Conservation (phyloP, 1,284 basidiomycete species). For the Marasmius oreades region DNA sequence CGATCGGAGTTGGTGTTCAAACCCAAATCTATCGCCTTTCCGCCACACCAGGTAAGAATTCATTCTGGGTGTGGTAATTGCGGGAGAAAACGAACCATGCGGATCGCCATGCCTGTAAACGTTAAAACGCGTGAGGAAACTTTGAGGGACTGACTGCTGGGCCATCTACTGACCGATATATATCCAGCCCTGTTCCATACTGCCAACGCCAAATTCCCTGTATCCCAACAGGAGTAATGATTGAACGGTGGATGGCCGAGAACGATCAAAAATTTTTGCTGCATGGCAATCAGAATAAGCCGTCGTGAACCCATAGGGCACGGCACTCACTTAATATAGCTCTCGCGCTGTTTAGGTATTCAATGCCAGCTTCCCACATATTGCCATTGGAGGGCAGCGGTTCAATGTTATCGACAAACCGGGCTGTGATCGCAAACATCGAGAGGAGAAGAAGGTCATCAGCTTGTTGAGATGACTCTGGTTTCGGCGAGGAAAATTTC, state of each 20-base stretch:
- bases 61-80: conserved; percentile 2
- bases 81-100: conserved; percentile 51
- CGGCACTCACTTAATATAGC: conserved; percentile 55
- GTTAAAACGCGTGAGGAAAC: conserved; percentile 11
- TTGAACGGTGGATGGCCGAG: conserved; percentile 68
- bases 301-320: neutral
- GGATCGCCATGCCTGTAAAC: conserved; percentile 62
- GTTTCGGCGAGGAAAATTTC: conserved; percentile 29
- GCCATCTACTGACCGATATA: conserved; percentile 54
- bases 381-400: conserved; percentile 45
- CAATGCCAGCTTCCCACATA: conserved; percentile 71
- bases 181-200: conserved; percentile 80
- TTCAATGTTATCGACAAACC: conserved; percentile 55
- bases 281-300: conserved; percentile 9
- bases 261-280: conserved; percentile 68
- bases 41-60: neutral
- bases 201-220: conserved; percentile 79
- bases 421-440: conserved; percentile 76
- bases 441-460: conserved; percentile 71
- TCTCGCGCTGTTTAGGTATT: conserved; percentile 67
- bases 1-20: conserved; percentile 77
- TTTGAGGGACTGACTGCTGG: too few species aligned
- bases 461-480: conserved; percentile 56
- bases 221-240: conserved; percentile 76
- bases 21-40: conserved; percentile 78